Conservation (phyloP, 1,284 basidiomycete species). For the Hemileia vastatrix region DNA sequence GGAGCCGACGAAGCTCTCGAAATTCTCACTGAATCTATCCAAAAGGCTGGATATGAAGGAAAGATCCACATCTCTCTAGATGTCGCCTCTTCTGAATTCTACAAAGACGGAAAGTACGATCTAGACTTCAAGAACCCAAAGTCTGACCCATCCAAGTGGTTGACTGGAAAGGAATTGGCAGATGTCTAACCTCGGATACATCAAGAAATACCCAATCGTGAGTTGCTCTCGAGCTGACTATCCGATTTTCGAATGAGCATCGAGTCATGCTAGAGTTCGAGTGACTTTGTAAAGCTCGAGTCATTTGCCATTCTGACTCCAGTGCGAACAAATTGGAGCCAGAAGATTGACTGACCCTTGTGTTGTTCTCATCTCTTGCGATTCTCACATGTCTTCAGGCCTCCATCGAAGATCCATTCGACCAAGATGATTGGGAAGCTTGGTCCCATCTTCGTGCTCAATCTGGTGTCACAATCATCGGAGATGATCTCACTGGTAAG, state of each 20-base stretch:
- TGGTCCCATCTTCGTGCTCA: slow-evolving; percentile 97
- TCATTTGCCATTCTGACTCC: no score
- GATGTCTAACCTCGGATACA: slow-evolving; percentile 77
- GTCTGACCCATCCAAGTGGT: slow-evolving; percentile 87
- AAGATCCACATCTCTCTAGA: slow-evolving; percentile 98
- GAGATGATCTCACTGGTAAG: slow-evolving; percentile 86
- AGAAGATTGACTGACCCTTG: not conserved
- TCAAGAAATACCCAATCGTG: slow-evolving; percentile 90
- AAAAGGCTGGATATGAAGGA: slow-evolving; percentile 93
- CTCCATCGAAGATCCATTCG: slow-evolving; percentile 98
- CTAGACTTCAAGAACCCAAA: slow-evolving; percentile 77
- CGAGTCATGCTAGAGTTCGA: no score
- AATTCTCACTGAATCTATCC: slow-evolving; percentile 86
- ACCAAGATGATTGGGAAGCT: slow-evolving; percentile 98
- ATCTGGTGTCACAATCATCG: no score
- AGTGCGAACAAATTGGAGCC: no score
- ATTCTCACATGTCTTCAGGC: no score
- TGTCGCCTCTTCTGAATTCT: slow-evolving; percentile 98
- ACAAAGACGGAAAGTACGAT: slow-evolving; percentile 95
- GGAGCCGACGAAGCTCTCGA: slow-evolving; percentile 96
- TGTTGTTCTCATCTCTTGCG: not conserved
- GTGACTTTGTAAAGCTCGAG: no score
- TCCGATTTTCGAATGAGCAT: not conserved
- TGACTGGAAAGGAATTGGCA: slow-evolving; percentile 82
- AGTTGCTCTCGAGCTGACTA: not conserved